Base-by-base conservation (phyloP, 257 asterid genomes). In the Jasminum sambac region DNA sequence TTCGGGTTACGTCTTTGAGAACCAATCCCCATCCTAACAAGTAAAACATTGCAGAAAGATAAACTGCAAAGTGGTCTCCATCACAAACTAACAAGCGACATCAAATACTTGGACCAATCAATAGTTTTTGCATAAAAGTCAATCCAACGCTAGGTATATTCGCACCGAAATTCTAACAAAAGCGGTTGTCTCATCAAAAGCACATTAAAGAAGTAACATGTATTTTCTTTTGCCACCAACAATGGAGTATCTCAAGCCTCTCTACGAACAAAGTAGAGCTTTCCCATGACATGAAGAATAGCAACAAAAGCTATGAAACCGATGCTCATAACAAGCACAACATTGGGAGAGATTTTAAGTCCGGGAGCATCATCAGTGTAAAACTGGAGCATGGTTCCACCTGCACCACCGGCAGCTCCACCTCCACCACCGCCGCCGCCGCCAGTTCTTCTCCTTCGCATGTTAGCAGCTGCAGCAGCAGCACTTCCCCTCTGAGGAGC, bases 321-420 rank as follows among this genome's bases (percentile, higher is more conserved):
- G 8, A 87, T 87, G 87, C 92, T 87, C 90, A 87, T 87, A 16
- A 84, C 81, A 11, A 87, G 88, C 69, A 87, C 90, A 23, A 87
- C 88, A 43, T 84, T 84, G 2, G 92, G 92, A 57, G 92, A 84
- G 38, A 87, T 87, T 81, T 84, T 81, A 8, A 87, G 90, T 52
- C 92, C 92, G 0, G 92, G 90, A 11, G 92, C 92, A 74, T 87
- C 90, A 61, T 87, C 92, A 0, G 92, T 84, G 88, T 87, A 84
- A 77, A 87, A 87, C 67, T 87, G 90, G 72, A 87, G 92, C 92
- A 87, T 87, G 65, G 90, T 83, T 50, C 92, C 92, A 66, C 92
- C 63, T 11, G 85, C 90, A n/a, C 88, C 88, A 1, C 90, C 85
- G 6, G 82, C 77, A 2, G 88, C 80, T 17, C 83, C 89, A 41